Conservation (phyloP, 495 filamentous ascomycete genomes). For the Neurospora tetrasperma region DNA sequence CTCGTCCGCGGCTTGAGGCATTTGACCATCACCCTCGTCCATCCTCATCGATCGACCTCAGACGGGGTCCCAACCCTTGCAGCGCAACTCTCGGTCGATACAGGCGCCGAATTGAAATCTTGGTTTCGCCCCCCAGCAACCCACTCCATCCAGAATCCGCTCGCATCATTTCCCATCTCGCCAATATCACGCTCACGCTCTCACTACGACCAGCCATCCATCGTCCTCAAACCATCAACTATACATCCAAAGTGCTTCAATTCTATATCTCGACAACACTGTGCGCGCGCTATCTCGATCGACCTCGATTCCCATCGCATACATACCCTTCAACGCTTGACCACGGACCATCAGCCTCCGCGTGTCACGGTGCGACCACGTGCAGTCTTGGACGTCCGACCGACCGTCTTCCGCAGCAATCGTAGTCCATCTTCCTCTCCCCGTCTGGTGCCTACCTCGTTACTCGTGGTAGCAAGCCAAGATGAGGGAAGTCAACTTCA, state of each 20-base stretch:
- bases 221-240: background rate
- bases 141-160: background rate
- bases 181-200: slow-evolving; percentile 1
- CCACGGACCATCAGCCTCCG: background rate
- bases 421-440: slow-evolving; percentile 9
- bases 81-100: background rate
- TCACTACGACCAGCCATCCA: background rate
- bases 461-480: slow-evolving; percentile 28
- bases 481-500: slow-evolving; percentile 99
- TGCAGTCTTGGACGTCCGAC: background rate
- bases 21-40: slow-evolving; percentile 15
- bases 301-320: background rate
- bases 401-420: background rate
- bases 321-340: background rate
- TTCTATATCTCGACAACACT: background rate
- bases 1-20: slow-evolving; percentile 24
- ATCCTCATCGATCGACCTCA: slow-evolving; percentile 8
- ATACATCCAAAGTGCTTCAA: background rate
- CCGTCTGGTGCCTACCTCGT: slow-evolving; percentile 26
- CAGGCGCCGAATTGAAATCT: background rate
- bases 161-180: background rate
- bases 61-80: background rate
- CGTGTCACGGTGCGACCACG: background rate
- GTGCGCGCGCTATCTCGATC: background rate
- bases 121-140: background rate